A percentile compares a stretch with the other conserved stretches of the same genome.
Evolutionary conservation across 768 basidiomycete genomes (phyloP).

Genomic region (Polyporus arcularius): DNA sequence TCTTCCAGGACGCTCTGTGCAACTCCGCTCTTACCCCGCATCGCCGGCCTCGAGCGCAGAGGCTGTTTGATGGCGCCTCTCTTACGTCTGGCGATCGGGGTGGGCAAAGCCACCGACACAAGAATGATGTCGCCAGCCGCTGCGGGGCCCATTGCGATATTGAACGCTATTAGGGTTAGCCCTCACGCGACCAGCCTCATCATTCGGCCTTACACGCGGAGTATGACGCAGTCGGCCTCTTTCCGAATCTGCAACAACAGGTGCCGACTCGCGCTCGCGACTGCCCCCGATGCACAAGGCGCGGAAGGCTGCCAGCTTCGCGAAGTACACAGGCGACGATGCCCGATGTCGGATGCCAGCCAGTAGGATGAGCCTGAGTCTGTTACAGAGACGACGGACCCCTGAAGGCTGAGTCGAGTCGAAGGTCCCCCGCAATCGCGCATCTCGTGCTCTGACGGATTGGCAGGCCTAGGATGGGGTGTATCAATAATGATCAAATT

Average conservation of each 20-base stretch:
- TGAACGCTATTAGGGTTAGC: neutral
- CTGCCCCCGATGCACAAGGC: neutral
- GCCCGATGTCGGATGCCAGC: no score
- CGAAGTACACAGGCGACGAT: neutral
- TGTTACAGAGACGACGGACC: neutral
- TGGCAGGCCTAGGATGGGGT: no score
- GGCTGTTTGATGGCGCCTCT: slow-evolving; percentile 1
- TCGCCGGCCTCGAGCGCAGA: neutral
- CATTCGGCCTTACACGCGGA: no score
- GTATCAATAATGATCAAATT: no score
- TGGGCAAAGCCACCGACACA: neutral
- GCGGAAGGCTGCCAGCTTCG: neutral
- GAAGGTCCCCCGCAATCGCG: neutral
- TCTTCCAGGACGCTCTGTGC: neutral
- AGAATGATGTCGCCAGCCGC: neutral
- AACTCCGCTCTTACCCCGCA: slow-evolving; percentile 7
- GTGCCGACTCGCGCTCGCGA: neutral
- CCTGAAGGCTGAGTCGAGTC: neutral
- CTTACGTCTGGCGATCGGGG: neutral
- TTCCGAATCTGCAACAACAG: neutral
- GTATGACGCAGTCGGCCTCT: no score
- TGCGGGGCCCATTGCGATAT: neutral
- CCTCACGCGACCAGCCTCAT: neutral
- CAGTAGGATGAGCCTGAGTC: neutral
- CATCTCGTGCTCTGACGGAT: neutral